phyloP scores from a whole-genome alignment of 2,329 filamentous ascomycete species.

The Ophiocordyceps camponoti-floridani region DNA sequence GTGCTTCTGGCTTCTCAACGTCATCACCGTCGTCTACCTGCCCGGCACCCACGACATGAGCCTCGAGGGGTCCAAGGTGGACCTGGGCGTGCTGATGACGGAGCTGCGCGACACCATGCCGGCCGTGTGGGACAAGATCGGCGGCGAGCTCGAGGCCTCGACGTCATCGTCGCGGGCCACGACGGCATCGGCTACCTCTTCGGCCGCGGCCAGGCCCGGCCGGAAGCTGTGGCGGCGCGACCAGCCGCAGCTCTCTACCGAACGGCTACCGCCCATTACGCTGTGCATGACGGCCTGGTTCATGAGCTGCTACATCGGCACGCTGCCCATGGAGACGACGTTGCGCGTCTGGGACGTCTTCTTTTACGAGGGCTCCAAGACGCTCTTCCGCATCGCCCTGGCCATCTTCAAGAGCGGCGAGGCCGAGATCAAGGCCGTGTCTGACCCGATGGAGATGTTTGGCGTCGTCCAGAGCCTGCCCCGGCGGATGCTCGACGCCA shows the following conservation, averaged over 20 bases:
- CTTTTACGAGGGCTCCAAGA: constrained; percentile 90
- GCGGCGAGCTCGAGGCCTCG: constrained; percentile 49
- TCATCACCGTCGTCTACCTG: constrained; percentile 75
- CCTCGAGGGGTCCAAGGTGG: constrained; percentile 81
- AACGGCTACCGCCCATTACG: constrained; percentile 69
- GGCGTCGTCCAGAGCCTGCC: constrained; percentile 83
- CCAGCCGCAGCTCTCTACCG: constrained; percentile 20
- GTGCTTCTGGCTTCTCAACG: constrained; percentile 80
- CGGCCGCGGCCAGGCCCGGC: constrained; percentile 17
- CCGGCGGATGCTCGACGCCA: constrained; percentile 64
- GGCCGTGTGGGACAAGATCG: constrained; percentile 73
- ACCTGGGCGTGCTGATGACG: constrained; percentile 84
- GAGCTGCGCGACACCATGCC: constrained; percentile 70
- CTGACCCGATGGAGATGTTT: constrained; percentile 88
- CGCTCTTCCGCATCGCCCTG: constrained; percentile 78
- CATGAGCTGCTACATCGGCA: constrained; percentile 93
- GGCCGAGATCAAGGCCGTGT: constrained; percentile 57
- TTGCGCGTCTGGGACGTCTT: constrained; percentile 90
- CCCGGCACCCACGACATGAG: constrained; percentile 84
- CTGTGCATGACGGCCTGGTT: constrained; percentile 93
- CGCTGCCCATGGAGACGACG: constrained; percentile 77
- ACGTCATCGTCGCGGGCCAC: constrained; percentile 15
- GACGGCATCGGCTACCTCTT: constrained; percentile 13
- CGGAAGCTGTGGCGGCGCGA: constrained; percentile 22
- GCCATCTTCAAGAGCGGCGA: constrained; percentile 85